phyloP scores from a whole-genome alignment of 2,329 filamentous ascomycete genomes.

The Aspergillus persii region DNA sequence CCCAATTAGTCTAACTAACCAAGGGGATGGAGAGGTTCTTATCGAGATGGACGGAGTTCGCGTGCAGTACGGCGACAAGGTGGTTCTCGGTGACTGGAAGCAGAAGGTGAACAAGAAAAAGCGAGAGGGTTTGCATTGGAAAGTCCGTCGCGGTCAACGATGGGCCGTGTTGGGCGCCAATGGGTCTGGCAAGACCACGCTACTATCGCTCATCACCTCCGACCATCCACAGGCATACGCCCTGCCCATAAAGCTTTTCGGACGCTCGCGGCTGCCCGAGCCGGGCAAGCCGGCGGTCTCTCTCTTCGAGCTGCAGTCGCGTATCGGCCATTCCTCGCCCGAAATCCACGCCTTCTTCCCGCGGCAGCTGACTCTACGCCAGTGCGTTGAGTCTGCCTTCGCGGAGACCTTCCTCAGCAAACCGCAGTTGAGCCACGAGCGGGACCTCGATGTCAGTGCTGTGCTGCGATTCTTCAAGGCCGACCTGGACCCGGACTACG shows the following conservation, averaged over 20 bases:
- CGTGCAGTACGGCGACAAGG: conserved; percentile 75
- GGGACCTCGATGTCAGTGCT: conserved; percentile 62
- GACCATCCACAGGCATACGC: conserved; percentile 95
- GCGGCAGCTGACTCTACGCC: conserved; percentile 67
- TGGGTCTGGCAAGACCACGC: conserved; percentile 90
- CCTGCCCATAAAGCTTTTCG: conserved; percentile 82
- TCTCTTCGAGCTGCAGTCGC: conserved; percentile 86
- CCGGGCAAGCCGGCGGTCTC: conserved; percentile 72
- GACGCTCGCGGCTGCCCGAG: conserved; percentile 73
- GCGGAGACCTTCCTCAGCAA: conserved; percentile 78
- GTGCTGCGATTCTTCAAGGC: conserved; percentile 72
- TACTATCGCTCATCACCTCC: conserved; percentile 87
- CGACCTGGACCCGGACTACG: conserved; percentile 64
- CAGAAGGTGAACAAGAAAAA: conserved; percentile 53
- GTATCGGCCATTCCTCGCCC: conserved; percentile 89
- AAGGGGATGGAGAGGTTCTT: conserved; percentile 62
- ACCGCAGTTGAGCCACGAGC: conserved; percentile 61
- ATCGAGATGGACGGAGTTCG: conserved; percentile 85
- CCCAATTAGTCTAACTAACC: conserved; percentile 1
- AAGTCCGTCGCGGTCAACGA: conserved; percentile 74
- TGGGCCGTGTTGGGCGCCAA: conserved; percentile 95
- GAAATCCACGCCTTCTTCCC: conserved; percentile 95
- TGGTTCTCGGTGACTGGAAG: conserved; percentile 78
- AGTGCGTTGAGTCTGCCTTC: conserved; percentile 82
- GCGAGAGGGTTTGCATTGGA: conserved; percentile 73